phyloP scores from a whole-genome alignment of 1,284 basidiomycete genomes.

The Ganoderma lingzhi region DNA sequence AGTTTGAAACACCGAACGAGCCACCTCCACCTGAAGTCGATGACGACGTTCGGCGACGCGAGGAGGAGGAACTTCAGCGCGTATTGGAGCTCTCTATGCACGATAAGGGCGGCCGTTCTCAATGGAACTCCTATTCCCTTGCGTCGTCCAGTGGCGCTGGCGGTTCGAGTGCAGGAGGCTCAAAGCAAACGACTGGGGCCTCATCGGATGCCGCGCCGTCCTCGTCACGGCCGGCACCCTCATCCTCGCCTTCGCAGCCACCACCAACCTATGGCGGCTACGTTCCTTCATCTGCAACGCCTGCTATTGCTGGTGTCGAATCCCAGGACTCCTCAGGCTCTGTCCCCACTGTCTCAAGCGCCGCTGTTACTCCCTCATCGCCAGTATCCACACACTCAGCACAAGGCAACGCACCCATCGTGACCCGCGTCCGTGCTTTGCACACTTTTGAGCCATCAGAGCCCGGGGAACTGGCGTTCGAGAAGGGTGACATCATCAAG shows the following conservation, averaged over 20 bases:
- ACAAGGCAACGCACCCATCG: conserved; percentile 50
- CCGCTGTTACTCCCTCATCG: conserved; percentile 35
- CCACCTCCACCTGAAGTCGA: conserved; percentile 74
- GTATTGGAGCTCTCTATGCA: conserved; percentile 90
- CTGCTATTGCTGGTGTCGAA: conserved; percentile 38
- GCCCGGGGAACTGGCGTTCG: conserved; percentile 91
- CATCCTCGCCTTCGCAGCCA: conserved; percentile 25
- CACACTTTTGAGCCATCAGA: conserved; percentile 93
- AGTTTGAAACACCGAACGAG: conserved; percentile 73
- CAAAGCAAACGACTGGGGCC: conserved; percentile 31
- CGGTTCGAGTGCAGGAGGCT: conserved; percentile 46
- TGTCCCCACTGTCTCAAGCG: conserved; percentile 34
- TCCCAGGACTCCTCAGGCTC: neutral
- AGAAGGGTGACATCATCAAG: conserved; percentile 95
- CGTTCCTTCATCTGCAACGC: conserved; percentile 41
- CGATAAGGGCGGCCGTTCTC: conserved; percentile 81
- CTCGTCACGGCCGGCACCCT: conserved; percentile 15
- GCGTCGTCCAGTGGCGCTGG: conserved; percentile 52
- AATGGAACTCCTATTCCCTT: conserved; percentile 55
- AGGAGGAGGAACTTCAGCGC: conserved; percentile 93
- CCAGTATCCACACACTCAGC: conserved; percentile 45
- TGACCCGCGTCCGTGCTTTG: conserved; percentile 89
- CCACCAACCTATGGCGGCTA: conserved; percentile 43
- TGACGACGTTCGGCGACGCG: conserved; percentile 81
- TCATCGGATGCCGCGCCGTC: conserved; percentile 36